Base-by-base conservation (phyloP, 1,284 basidiomycete species). In the Ceratobasidium theobromae region DNA sequence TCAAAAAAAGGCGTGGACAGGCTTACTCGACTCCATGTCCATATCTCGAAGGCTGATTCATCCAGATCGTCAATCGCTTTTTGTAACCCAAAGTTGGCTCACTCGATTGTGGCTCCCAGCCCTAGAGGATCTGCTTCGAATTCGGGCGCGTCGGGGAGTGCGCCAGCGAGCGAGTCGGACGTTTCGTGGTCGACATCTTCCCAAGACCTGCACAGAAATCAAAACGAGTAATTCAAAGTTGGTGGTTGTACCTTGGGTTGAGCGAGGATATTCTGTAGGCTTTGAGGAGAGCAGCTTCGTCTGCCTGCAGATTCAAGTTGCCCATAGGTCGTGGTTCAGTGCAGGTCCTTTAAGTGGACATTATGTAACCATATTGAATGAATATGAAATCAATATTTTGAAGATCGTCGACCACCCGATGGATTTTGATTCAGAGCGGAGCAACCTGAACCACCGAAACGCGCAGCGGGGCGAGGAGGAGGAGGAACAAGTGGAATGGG, bases 111-210 rank as follows among this genome's bases (percentile, higher is more conserved):
- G 54, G 77, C 79, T 45, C 86, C 85, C 40, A 91, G 75, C 28
- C 88, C 87, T 69, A 92, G 72, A 16, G 89, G 88, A 74, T 91
- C 89, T 0, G 81, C 82, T 41, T 86, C 85, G 28, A 81, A 82
- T 53, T 84, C 84, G 51, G 79, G 79, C 66, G 53, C 52, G 21
- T 78, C 75, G 2, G 55, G 48, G 53, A 88, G 74, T 28, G 85
- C 79, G 25, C 84, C 85, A 21, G 86, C 83, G 14, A 88, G 75
- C 0, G 86, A 82, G 70, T 87, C 85, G 72, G 87, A 86, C 23
- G 85, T 75, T 67, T 92, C 90, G 77, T 91, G 84, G 73, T 91
- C 87, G 1, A 88, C 79, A 65, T 90, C 87, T 73, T 92, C 89
- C 89, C 89, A 92, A 77, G 86, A 81, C 70, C 90, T 91, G 49